Conservation (phyloP, 2,329 filamentous ascomycete genomes). For the Emergomyces pasteurianus region DNA sequence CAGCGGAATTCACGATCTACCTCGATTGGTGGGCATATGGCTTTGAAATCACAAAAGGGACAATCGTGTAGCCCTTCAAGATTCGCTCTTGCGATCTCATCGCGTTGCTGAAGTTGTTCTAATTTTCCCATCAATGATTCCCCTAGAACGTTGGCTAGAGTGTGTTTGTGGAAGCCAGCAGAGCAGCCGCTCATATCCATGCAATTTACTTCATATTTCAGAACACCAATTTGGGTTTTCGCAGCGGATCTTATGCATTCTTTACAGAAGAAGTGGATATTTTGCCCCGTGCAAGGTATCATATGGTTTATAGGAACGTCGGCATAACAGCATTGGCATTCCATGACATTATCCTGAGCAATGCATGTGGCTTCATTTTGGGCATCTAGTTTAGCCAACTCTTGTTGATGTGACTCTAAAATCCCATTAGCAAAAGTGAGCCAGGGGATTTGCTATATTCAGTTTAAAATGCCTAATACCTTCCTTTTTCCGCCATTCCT, state of each 20-base stretch:
- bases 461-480: background rate
- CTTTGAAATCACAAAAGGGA: constrained; percentile 72
- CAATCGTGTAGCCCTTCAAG: constrained; percentile 64
- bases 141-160: constrained; percentile 48
- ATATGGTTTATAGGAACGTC: constrained; percentile 56
- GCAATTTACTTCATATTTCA: constrained; percentile 57
- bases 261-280: constrained; percentile 56
- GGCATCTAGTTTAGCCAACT: constrained; percentile 19
- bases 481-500: background rate
- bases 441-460: constrained; percentile 9
- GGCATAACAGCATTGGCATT: constrained; percentile 64
- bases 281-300: constrained; percentile 51
- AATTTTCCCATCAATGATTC: constrained; percentile 49
- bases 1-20: constrained; percentile 64
- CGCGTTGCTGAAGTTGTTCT: constrained; percentile 58
- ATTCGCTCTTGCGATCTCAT: constrained; percentile 54
- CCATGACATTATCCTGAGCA: constrained; percentile 43
- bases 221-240: constrained; percentile 55
- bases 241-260: constrained; percentile 54
- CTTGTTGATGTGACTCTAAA: constrained; percentile 11
- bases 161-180: constrained; percentile 45
- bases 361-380: constrained; percentile 27
- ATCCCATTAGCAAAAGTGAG: constrained; percentile 15
- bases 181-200: constrained; percentile 58
- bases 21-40: constrained; percentile 56